Percentiles rank a stretch among this genome's conserved stretches.
phyloP scores from a whole-genome alignment of 208 protist species.

The Leishmania turanica region DNA sequence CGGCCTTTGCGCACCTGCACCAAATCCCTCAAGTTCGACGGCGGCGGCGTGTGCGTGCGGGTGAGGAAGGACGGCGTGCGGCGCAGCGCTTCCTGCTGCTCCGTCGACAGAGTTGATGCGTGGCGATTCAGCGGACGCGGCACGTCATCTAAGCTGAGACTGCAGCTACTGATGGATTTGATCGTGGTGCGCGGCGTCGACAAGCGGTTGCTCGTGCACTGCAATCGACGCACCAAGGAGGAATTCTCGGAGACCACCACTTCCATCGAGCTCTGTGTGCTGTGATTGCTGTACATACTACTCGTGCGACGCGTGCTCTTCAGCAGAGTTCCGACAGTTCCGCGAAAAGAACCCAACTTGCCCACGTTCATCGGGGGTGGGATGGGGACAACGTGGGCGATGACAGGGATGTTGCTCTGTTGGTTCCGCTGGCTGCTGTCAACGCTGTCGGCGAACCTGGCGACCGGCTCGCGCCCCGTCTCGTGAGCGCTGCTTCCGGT shows the following conservation, averaged over 20 bases:
- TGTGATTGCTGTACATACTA: slow-evolving; percentile 9
- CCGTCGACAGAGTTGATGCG: slow-evolving; percentile 37
- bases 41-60: slow-evolving; percentile 47
- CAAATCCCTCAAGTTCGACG: slow-evolving; percentile 25
- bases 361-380: slow-evolving; percentile 8
- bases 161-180: slow-evolving; percentile 1
- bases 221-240: not conserved
- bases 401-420: not conserved
- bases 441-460: not conserved
- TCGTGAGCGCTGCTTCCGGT: slow-evolving; percentile 1
- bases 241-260: not conserved
- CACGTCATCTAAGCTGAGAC: slow-evolving; percentile 13
- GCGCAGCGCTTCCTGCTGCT: slow-evolving; percentile 38
- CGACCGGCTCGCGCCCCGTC: slow-evolving; percentile 3
- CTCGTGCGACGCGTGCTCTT: not conserved
- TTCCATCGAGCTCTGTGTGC: not conserved
- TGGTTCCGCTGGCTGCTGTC: not conserved
- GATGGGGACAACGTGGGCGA: not conserved
- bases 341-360: not conserved
- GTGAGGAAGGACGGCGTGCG: slow-evolving; percentile 36
- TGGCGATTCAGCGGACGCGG: slow-evolving; percentile 37
- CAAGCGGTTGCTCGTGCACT: slow-evolving; percentile 4
- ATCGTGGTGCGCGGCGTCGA: not conserved
- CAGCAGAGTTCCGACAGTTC: not conserved
- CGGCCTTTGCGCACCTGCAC: slow-evolving; percentile 18